Conservation (phyloP, 371 early-diverging fungal species). For the Parasitella parasitica region DNA sequence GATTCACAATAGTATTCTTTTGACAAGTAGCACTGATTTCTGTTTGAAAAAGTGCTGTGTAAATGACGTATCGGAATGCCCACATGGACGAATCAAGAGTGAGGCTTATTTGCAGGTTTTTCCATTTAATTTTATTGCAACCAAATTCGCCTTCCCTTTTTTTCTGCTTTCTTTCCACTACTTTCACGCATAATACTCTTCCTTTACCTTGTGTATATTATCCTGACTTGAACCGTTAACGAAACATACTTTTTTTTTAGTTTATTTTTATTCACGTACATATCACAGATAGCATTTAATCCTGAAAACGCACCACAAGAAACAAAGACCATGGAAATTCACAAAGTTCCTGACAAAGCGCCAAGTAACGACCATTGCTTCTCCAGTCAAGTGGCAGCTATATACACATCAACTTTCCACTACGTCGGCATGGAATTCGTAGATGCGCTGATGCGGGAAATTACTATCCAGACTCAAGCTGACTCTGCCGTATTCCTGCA, state of each 20-base stretch:
- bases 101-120: not conserved
- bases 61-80: not conserved
- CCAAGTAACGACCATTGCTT: not conserved
- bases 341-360: not conserved
- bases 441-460: slow-evolving; percentile 19
- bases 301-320: not conserved
- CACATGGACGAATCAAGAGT: not conserved
- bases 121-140: not conserved
- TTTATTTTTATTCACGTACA: not conserved
- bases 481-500: slow-evolving; percentile 15
- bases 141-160: not conserved
- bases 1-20: too few relatives aligned
- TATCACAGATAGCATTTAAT: not conserved
- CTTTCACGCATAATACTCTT: not conserved
- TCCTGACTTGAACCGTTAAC: too few relatives aligned
- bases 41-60: not conserved
- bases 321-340: not conserved
- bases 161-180: not conserved
- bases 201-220: not conserved
- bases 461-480: slow-evolving; percentile 9
- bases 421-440: slow-evolving; percentile 24
- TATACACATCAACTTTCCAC: slow-evolving; percentile 17
- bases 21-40: not conserved
- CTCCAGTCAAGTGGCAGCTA: not conserved
- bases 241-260: not conserved